phyloP scores from a whole-genome alignment of 2,329 filamentous ascomycete species.

The Clarireedia homoeocarpa region DNA sequence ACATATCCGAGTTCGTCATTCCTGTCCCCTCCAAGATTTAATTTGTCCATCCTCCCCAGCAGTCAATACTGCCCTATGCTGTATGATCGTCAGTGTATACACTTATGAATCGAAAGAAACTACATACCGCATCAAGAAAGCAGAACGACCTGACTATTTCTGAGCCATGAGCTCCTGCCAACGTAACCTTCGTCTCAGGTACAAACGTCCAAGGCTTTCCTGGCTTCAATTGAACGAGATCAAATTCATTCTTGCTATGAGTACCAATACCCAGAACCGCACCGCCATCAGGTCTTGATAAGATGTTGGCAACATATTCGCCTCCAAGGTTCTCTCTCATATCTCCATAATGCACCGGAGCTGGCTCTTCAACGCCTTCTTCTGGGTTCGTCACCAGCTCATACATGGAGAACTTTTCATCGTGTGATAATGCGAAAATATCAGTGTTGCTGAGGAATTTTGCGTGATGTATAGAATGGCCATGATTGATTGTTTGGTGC shows the following conservation, averaged over 20 bases:
- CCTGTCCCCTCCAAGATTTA: constrained; percentile 31
- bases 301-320: constrained; percentile 66
- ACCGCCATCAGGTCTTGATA: constrained; percentile 51
- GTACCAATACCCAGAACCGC: constrained; percentile 58
- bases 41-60: constrained; percentile 35
- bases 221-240: constrained; percentile 51
- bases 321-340: constrained; percentile 56
- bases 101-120: background rate
- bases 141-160: constrained; percentile 58
- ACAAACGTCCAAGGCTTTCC: constrained; percentile 46
- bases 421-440: constrained; percentile 67
- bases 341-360: constrained; percentile 56
- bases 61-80: constrained; percentile 31
- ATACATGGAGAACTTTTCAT: constrained; percentile 71
- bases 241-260: constrained; percentile 52
- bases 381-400: constrained; percentile 56
- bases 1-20: background rate
- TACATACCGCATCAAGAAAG: constrained; percentile 49
- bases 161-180: constrained; percentile 54
- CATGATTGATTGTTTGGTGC: constrained; percentile 71
- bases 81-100: constrained; percentile 6
- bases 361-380: constrained; percentile 43
- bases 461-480: constrained; percentile 65
- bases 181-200: constrained; percentile 46
- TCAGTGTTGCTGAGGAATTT: constrained; percentile 59